Evolutionary conservation across 768 basidiomycete genomes (phyloP), one percentile per base, ranked within the genome.

Genomic region (Cystobasidium onofrii): DNA sequence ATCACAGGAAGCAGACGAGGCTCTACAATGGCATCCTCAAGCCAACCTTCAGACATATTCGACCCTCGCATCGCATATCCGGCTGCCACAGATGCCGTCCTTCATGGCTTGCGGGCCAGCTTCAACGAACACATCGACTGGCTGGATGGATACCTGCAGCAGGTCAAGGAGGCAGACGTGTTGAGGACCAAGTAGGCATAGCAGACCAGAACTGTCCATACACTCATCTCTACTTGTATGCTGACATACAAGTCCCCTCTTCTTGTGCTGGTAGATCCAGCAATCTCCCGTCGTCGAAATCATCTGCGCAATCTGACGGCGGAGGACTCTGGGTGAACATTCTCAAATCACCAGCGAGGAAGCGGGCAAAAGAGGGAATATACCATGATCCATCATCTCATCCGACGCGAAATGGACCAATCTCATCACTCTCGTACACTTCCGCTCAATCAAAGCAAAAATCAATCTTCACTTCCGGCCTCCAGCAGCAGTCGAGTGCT

Each of bases 261-360:
- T 18, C 41, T 9, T 43, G 9, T 18, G 18, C 46, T 39, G 10
- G n/a, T 20, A 50, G 46, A 50, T 50, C 46, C 46, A 20, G 10
- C 46, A 50, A 50, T 50, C 46, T 50, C 46, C 46, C 46, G 18
- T 50, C 46, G 9, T 50, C 46, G 9, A 50, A 20, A 50, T 50
- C 46, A 50, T 20, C 46, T 50, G 46, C 39, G 46, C 46, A 50
- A 20, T 7, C n/a, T 20, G 15, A 12, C 46, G 46, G 46, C 46
- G 46, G 46, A 50, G 46, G 46, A 50, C 46, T 50, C 46, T 60
- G 57, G 57, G 33, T 34, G 15, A 54, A 67, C 50, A 33, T 67
- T 43, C 65, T 67, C 65, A 67, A 52, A 54, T 67, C 65, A 67
- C 65, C 65, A 25, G 65, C 44, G 2, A 2, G 65, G 27, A 67